These are phyloP conservation scores for Fusarium chuoi DNA, from an alignment of 2,329 filamentous ascomycete genomes.

Conservation along the genomic window DNA sequence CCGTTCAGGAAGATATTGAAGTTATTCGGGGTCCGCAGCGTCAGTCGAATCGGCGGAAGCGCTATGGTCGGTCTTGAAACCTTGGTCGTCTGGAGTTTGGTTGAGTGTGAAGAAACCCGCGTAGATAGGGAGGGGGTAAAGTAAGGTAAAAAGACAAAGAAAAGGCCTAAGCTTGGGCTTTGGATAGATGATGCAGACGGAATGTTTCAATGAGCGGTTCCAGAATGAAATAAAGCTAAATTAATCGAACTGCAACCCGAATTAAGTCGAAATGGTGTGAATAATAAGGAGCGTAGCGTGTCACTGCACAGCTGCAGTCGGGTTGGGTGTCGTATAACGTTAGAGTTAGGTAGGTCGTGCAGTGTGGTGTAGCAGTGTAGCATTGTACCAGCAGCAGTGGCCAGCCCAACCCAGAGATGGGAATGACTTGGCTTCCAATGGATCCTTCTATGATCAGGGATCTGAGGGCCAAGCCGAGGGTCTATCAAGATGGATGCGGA, in stretches of 20 bases:
- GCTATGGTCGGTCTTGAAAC: conserved; percentile 36
- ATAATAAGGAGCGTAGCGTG: conserved; percentile 30
- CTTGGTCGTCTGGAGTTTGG: conserved; percentile 25
- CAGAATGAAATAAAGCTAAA: conserved; percentile 11
- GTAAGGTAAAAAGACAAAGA: conserved; percentile 22
- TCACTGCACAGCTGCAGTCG: conserved; percentile 4
- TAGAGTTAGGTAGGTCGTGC: background rate
- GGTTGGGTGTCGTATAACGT: background rate
- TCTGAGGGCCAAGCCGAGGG: conserved; percentile 21
- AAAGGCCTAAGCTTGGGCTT: conserved; percentile 13
- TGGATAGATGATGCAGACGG: conserved; percentile 8
- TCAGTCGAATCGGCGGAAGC: conserved; percentile 28
- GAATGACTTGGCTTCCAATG: conserved; percentile 17
- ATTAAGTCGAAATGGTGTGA: conserved; percentile 24
- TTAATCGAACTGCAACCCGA: conserved; percentile 14
- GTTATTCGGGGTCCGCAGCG: conserved; percentile 18
- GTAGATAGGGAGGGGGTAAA: conserved; percentile 8
- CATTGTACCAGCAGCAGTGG: background rate
- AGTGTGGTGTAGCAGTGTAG: background rate
- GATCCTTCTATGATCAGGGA: conserved; percentile 31
- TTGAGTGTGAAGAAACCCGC: background rate
- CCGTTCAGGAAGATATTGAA: conserved; percentile 14
- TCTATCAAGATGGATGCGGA: conserved; percentile 32
- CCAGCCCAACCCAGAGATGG: conserved; percentile 11
- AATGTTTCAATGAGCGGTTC: conserved; percentile 25